Evolutionary conservation across 257 asterid species (phyloP).

Genomic region (Voacanga thouarsii): DNA sequence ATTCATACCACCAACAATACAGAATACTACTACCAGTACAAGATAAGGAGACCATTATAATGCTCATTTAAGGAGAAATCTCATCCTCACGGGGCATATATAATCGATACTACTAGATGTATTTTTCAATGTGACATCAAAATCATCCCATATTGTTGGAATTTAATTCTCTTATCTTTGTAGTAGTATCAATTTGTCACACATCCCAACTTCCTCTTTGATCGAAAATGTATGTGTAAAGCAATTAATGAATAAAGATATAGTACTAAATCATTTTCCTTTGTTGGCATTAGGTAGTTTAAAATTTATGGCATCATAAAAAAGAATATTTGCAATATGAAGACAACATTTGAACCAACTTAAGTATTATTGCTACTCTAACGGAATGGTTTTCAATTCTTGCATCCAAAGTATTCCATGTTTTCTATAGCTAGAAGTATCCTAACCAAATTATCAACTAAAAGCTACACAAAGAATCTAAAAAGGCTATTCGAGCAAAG

Average conservation of each 20-base stretch:
- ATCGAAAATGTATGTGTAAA: neutral
- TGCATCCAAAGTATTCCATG: too few relatives aligned
- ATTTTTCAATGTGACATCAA: constrained; percentile 4
- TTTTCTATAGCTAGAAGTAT: too few relatives aligned
- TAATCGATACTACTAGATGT: neutral
- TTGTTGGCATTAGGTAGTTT: too few relatives aligned
- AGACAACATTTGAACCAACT: too few relatives aligned
- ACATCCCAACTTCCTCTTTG: constrained; percentile 8
- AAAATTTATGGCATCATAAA: too few relatives aligned
- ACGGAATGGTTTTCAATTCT: too few relatives aligned
- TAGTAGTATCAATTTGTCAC: constrained; percentile 14
- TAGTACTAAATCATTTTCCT: too few relatives aligned
- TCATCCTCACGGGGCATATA: constrained; percentile 7
- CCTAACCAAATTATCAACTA: too few relatives aligned
- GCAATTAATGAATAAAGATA: neutral
- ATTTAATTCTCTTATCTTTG: neutral
- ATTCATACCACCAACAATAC: neutral
- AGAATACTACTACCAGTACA: neutral
- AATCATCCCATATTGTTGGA: constrained; percentile 11
- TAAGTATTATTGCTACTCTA: too few relatives aligned
- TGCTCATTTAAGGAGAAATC: neutral
- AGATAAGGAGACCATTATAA: neutral
- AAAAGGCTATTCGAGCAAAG: too few relatives aligned
- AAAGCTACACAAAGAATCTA: too few relatives aligned
- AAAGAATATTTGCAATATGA: too few relatives aligned